phyloP scores from a whole-genome alignment of 495 filamentous ascomycete species.

The Evernia prunastri region DNA sequence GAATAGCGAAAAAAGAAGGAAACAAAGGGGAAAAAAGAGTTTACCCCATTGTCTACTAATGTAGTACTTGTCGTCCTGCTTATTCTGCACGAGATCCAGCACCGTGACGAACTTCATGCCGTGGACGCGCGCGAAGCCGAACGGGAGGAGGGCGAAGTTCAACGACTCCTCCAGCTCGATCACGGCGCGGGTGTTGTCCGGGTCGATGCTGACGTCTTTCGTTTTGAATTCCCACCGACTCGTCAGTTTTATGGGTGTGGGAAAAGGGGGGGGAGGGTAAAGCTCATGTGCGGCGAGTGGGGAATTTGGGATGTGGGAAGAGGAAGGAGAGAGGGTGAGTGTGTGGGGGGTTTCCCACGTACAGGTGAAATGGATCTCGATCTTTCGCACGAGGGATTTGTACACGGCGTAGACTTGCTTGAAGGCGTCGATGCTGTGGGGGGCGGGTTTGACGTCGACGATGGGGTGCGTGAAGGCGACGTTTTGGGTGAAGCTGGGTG shows the following conservation, averaged over 20 bases:
- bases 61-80: neutral
- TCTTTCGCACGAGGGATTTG: neutral
- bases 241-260: neutral
- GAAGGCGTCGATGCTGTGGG: neutral
- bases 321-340: neutral
- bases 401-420: slow-evolving; percentile 11
- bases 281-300: too few species aligned
- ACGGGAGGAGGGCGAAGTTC: neutral
- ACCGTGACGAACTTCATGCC: slow-evolving; percentile 1
- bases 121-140: neutral
- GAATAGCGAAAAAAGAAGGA: neutral
- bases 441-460: slow-evolving; percentile 4
- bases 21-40: neutral
- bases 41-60: slow-evolving; percentile 9
- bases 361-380: slow-evolving; percentile 2
- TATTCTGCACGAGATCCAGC: neutral
- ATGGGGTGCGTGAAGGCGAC: slow-evolving; percentile 9
- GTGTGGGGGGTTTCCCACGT: neutral
- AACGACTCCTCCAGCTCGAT: neutral
- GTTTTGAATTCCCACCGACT: too few species aligned
- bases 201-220: slow-evolving; percentile 7
- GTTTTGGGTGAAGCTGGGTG: slow-evolving; percentile 7
- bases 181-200: slow-evolving; percentile 2
- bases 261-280: neutral
- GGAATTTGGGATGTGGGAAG: neutral